Evolutionary conservation across 1,284 basidiomycete genomes (phyloP), one percentile per base, ranked within the genome.

Genomic region (Lignosus rhinocerotis): DNA sequence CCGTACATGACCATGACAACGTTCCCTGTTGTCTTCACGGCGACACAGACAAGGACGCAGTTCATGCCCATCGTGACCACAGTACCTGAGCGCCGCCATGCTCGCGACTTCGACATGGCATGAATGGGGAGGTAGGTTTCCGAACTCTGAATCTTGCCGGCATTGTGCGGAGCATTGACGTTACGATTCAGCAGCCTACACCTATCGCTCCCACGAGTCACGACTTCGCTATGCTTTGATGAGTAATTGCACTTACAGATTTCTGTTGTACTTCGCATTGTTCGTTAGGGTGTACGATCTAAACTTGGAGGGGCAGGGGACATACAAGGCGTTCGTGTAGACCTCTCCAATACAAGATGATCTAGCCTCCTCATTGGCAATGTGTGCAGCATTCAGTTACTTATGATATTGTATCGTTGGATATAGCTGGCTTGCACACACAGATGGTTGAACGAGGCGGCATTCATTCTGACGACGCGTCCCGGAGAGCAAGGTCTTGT

Each of bases 1-100:
- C 63, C 63, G 11, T 64, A 62, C 52, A 56, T 56, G 51, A 56
- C 53, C 53, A 44, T 51, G 45, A 62, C 58, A 44, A 64, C 63
- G 30, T 62, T 41, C 58, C 63, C 63, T 10, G 53, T 62, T 46
- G 58, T 56, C 21, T 61, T 52, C 55, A 62, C 60, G 8, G 63
- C 58, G 43, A 52, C 51, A 9, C 39, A 62, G 55, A 64, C 63
- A 9, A 31, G 32, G 52, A 62, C 60, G 10, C 33, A 60, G 51
- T 64, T 45, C 48, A 43, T n/a, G 53, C 53, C 63, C 14, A 21
- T 62, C 32, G 56, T 64, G 21, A 60, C 60, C n/a, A 34, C n/a
- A n/a, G 58, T 41, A 14, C 58, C 55, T 8, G 46, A 50, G 1
- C 55, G 63, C 21, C 51, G 53, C 41, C 63, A 64, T 36, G 55